Conservation (phyloP, 306 rosid species). For the Quercus gilva region DNA sequence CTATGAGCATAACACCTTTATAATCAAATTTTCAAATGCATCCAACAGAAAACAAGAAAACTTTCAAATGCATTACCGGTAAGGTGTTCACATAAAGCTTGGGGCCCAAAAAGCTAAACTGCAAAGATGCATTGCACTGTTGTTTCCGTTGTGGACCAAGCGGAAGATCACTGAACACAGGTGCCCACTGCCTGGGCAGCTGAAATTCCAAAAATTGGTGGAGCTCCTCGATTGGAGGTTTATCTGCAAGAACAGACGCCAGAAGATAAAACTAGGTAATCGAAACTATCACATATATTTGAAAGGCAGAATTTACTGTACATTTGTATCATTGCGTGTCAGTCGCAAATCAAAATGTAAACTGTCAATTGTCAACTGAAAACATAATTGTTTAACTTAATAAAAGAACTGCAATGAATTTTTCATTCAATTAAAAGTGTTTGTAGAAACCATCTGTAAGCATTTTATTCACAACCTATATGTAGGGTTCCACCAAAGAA, state of each 20-base stretch:
- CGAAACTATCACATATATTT: background rate
- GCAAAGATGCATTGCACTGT: conserved; percentile 67
- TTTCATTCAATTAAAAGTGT: background rate
- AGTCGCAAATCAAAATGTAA: background rate
- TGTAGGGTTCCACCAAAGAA: no score
- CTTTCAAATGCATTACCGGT: conserved; percentile 44
- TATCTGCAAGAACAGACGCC: conserved; percentile 54
- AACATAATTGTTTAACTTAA: background rate
- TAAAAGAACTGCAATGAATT: background rate
- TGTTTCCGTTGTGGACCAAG: conserved; percentile 96
- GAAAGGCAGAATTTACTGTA: background rate
- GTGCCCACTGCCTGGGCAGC: conserved; percentile 99
- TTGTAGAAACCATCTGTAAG: background rate
- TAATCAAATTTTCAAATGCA: conserved; percentile 11
- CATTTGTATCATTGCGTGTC: no score
- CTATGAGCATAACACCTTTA: conserved; percentile 5
- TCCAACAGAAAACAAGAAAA: conserved; percentile 13
- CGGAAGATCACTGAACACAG: conserved; percentile 95
- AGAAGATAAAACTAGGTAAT: conserved; percentile 5
- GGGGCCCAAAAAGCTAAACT: conserved; percentile 94
- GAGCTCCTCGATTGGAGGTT: conserved; percentile 92
- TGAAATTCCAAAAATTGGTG: conserved; percentile 98
- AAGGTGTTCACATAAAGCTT: conserved; percentile 82
- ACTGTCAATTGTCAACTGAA: background rate
- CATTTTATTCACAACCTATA: no score